phyloP scores from a whole-genome alignment of 495 filamentous ascomycete genomes.

The Pyrenula massariospora region DNA sequence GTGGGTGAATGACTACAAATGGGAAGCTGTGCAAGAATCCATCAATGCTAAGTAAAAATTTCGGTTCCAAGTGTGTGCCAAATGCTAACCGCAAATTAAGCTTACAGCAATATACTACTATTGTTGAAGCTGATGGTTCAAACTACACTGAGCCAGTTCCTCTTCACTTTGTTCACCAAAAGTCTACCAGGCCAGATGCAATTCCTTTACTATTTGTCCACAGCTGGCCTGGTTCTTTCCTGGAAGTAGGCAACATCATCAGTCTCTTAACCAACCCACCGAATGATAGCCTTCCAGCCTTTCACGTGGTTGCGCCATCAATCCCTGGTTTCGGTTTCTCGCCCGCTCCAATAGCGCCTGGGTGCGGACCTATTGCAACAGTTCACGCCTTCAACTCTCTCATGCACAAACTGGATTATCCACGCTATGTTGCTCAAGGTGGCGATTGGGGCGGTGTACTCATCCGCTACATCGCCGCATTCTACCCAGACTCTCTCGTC shows the following conservation, averaged over 20 bases:
- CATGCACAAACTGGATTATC: constrained; percentile 14
- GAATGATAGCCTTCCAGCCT: constrained; percentile 6
- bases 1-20: neutral
- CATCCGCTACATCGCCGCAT: constrained; percentile 3
- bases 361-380: constrained; percentile 13
- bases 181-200: constrained; percentile 6
- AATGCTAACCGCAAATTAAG: neutral
- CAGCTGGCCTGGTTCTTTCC: constrained; percentile 28
- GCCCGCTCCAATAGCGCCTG: constrained; percentile 8
- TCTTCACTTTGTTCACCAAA: constrained; percentile 14
- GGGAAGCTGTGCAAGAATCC: neutral
- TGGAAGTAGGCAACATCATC: constrained; percentile 19
- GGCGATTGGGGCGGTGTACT: constrained; percentile 21
- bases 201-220: constrained; percentile 24
- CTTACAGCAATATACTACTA: constrained; percentile 6
- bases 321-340: constrained; percentile 18
- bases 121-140: constrained; percentile 1
- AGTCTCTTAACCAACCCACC: constrained; percentile 6
- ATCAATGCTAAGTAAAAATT: neutral
- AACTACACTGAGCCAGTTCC: constrained; percentile 3
- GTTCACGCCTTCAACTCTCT: constrained; percentile 12
- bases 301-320: constrained; percentile 18
- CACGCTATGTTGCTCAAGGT: constrained; percentile 14
- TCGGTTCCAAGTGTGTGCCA: neutral
- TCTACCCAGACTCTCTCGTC: constrained; percentile 12